Base-by-base conservation (phyloP, 148 eudicot species). In the Vaccinium darrowii region DNA sequence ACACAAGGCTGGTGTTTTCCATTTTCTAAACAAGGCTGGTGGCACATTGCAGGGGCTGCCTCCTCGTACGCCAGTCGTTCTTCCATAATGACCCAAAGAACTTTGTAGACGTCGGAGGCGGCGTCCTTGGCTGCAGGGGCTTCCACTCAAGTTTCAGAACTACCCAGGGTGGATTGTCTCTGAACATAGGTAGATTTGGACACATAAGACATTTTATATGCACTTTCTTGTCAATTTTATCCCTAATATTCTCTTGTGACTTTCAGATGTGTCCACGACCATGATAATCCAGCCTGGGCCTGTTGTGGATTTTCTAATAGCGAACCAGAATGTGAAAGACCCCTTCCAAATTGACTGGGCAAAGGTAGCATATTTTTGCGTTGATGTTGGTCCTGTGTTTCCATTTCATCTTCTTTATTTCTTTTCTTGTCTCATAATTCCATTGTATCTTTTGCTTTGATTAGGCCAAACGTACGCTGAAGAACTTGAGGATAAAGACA, bases 401-500 rank as follows among this genome's bases (percentile, higher is more conserved):
- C 9, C 47, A 7, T 47, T 3, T 52, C 14, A 19, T 25, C 13
- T 11, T 27, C 18, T 33, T 47, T 12, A 8, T 39, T 2, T 81
- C 9, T 9, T 39, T 39, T 47, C 56, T 7, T 12, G 27, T 9
- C 33, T 3, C 39, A 10, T 23, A 39, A 47, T 15, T 60, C 18
- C 12, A 14, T 77, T 36, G 39, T 33, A 11, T 30, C 76, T 47
- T 60, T 76, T 74, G 23, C 19, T 82, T 25, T 56, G 86, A 18
- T 30, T 87, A 94, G 95, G 95, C 94, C 10, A 90, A 91, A 84
- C 87, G 91, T 72, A 88, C 82, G 56, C 87, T 94, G 62, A 94
- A 91, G 85, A 94, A 86, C 74, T 52, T 94, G 82, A 89, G 94
- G 85, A 84, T 94, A 6, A 86, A 79, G 65, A 85, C 88, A 8